Base-by-base conservation (phyloP, 2,329 filamentous ascomycete species). In the Trichocomaceae sp. region DNA sequence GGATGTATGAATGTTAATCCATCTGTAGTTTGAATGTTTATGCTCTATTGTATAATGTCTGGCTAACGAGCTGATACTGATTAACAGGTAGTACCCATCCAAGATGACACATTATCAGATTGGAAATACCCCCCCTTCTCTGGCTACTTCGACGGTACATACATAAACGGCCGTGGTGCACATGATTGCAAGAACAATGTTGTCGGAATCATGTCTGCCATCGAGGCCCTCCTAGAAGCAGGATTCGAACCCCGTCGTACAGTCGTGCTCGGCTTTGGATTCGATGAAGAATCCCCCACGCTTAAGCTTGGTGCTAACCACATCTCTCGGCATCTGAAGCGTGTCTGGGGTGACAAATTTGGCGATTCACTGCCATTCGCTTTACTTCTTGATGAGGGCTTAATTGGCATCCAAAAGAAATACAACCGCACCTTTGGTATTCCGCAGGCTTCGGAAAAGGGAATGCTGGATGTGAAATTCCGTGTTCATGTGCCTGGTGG, bases 261-360 rank as follows among this genome's bases (percentile, higher is more conserved):
- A 0, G 71, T 86, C 3, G 64, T 86, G 3, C 62, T 85, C 7
- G 80, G 79, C 1, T 83, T 85, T 59, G 83, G 83, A 0, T 86
- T 84, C 57, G 83, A 86, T 55, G 83, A 86, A 60, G 83, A 86
- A 64, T n/a, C n/a, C n/a, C n/a, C n/a, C n/a, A n/a, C n/a, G n/a
- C n/a, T n/a, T n/a, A n/a, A n/a, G n/a, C n/a, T n/a, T n/a, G n/a
- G n/a, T n/a, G n/a, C n/a, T n/a, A n/a, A n/a, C n/a, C n/a, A n/a
- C n/a, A n/a, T n/a, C n/a, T n/a, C n/a, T n/a, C n/a, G n/a, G n/a
- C n/a, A n/a, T n/a, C n/a, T n/a, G n/a, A n/a, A n/a, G n/a, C n/a
- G n/a, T n/a, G n/a, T n/a, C n/a, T n/a, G n/a, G n/a, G n/a, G n/a
- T n/a, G n/a, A n/a, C n/a, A n/a, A n/a, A n/a, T n/a, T n/a, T n/a